Conservation (phyloP, 352 stramenopile species). For the Phytophthora pisi region DNA sequence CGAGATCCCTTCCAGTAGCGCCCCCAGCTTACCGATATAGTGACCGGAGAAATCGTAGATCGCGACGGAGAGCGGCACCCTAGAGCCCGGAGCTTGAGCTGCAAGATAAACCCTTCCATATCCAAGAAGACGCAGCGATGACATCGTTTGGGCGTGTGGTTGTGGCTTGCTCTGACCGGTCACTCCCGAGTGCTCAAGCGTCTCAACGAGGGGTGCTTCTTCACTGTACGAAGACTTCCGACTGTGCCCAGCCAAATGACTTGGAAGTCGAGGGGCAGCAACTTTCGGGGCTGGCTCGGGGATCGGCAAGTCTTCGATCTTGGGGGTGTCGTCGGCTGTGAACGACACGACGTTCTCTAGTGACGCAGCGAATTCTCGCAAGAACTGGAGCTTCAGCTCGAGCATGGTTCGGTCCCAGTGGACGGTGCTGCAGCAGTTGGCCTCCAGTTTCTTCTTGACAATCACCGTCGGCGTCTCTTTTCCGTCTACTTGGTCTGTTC, state of each 20-base stretch:
- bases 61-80: constrained; percentile 32
- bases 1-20: constrained; percentile 21
- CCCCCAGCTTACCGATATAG: constrained; percentile 37
- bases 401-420: constrained; percentile 53
- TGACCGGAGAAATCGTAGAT: constrained; percentile 39
- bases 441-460: constrained; percentile 56
- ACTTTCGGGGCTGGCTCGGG: constrained; percentile 19
- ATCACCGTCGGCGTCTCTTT: constrained; percentile 25
- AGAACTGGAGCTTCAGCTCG: constrained; percentile 48
- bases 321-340: constrained; percentile 15
- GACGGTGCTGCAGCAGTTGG: constrained; percentile 45
- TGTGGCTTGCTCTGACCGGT: constrained; percentile 10
- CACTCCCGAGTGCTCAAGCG: background rate
- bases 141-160: constrained; percentile 1
- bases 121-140: constrained; percentile 37
- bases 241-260: constrained; percentile 12
- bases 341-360: constrained; percentile 42
- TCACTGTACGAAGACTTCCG: constrained; percentile 8
- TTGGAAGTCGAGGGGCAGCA: constrained; percentile 19
- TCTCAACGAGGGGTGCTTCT: constrained; percentile 13
- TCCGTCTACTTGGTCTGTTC: constrained; percentile 3
- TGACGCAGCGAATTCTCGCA: constrained; percentile 54
- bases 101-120: constrained; percentile 37
- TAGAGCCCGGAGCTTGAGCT: constrained; percentile 21
- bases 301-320: constrained; percentile 31